phyloP scores from a whole-genome alignment of 805 yeast species.

The Yamadazyma sp. region DNA sequence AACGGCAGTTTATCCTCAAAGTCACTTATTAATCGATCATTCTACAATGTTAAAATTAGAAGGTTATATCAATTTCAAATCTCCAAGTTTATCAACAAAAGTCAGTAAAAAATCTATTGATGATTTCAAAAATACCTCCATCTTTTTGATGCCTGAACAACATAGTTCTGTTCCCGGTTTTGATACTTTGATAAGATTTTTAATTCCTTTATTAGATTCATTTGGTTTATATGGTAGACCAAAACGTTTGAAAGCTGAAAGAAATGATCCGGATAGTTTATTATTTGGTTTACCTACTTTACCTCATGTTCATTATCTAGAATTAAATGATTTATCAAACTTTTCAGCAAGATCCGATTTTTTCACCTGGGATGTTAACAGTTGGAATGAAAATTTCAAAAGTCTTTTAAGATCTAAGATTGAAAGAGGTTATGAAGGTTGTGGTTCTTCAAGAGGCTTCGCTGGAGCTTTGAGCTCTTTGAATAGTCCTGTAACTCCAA shows the following conservation, averaged over 20 bases:
- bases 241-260: constrained; percentile 38
- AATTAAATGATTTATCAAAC: constrained; percentile 26
- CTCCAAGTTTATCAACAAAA: constrained; percentile 35
- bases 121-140: constrained; percentile 40
- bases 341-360: constrained; percentile 20
- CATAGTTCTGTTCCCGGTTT: constrained; percentile 47
- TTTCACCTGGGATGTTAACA: constrained; percentile 35
- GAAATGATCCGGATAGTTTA: constrained; percentile 38
- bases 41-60: constrained; percentile 88
- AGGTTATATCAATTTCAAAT: constrained; percentile 65
- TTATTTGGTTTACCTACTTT: constrained; percentile 45
- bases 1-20: constrained; percentile 90
- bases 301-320: constrained; percentile 43
- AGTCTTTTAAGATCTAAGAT: constrained; percentile 31
- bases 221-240: constrained; percentile 48
- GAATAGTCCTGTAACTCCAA: constrained; percentile 29
- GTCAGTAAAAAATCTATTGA: constrained; percentile 26
- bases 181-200: constrained; percentile 45
- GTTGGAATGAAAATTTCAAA: constrained; percentile 33
- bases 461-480: constrained; percentile 58
- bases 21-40: constrained; percentile 74
- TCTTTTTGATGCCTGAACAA: constrained; percentile 43
- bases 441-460: constrained; percentile 67
- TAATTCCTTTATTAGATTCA: constrained; percentile 39
- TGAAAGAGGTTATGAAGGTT: constrained; percentile 61